Conservation (phyloP, 2,329 filamentous ascomycete species). For the Trichoderma oligosporum region DNA sequence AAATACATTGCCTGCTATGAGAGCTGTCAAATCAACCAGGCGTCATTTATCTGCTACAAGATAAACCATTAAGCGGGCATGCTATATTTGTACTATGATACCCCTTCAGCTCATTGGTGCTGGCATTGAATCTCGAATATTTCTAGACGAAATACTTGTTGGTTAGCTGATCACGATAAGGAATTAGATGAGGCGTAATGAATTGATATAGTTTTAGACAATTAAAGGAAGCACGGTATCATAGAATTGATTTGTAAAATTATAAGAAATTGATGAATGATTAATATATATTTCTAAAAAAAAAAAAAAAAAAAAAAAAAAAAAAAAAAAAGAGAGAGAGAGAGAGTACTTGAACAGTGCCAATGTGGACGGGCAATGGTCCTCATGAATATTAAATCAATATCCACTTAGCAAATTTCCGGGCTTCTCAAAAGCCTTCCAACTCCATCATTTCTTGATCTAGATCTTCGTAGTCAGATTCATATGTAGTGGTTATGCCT, state of each 20-base stretch:
- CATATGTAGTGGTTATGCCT: slow-evolving; percentile 39
- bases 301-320: neutral
- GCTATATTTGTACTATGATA: neutral
- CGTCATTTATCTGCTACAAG: slow-evolving; percentile 27
- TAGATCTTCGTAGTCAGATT: slow-evolving; percentile 50
- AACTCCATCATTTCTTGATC: slow-evolving; percentile 56
- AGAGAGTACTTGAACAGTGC: neutral
- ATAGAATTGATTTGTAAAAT: neutral
- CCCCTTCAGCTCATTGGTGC: neutral
- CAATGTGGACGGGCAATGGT: neutral
- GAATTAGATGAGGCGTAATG: neutral
- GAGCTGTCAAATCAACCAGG: slow-evolving; percentile 53
- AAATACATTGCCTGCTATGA: slow-evolving; percentile 54
- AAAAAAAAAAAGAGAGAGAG: neutral
- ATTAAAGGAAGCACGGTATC: neutral
- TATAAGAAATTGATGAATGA: neutral
- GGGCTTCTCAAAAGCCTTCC: slow-evolving; percentile 33
- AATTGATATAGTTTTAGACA: neutral
- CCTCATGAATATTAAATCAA: neutral
- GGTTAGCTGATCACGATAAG: neutral
- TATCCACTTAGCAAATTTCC: neutral
- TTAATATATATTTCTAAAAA: slow-evolving; percentile 1
- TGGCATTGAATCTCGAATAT: neutral
- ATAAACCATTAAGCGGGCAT: neutral
- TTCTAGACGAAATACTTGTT: neutral